Evolutionary conservation across 2,329 filamentous ascomycete genomes (phyloP).

Genomic region (Colletotrichum sp.): DNA sequence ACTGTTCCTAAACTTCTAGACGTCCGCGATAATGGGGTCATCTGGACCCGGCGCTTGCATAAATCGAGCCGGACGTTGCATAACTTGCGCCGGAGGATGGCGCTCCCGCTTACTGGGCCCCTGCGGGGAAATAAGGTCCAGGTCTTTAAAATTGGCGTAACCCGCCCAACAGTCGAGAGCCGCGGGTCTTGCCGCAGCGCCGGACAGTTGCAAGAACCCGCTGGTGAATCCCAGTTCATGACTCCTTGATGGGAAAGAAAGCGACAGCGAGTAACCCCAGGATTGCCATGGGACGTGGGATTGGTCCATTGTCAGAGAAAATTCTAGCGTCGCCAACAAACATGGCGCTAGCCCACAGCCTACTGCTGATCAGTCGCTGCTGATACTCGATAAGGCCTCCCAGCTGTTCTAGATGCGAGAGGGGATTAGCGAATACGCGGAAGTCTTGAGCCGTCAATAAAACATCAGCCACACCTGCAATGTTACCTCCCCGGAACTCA

Average conservation of each 20-base stretch:
- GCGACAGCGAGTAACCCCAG: background rate
- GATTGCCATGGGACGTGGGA: background rate
- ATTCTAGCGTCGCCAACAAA: background rate
- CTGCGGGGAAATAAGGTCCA: constrained; percentile 6
- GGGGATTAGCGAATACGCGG: background rate
- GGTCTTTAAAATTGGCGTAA: background rate
- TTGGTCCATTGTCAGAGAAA: background rate
- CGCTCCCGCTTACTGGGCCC: background rate
- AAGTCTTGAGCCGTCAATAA: background rate
- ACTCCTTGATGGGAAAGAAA: background rate
- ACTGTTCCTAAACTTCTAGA: background rate
- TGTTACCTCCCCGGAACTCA: background rate
- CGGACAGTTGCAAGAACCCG: background rate
- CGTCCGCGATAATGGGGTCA: background rate
- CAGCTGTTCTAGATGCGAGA: background rate
- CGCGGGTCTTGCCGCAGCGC: background rate
- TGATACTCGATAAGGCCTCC: background rate
- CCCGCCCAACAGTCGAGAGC: background rate
- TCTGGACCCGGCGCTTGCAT: background rate
- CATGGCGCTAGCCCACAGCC: background rate
- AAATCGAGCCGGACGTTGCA: background rate
- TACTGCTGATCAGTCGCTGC: background rate
- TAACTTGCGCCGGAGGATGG: constrained; percentile 3
- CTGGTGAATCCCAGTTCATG: background rate
- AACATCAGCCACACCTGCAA: background rate